Conservation (phyloP, 176 grass and related monocot genomes). For the Sorghum bicolor region DNA sequence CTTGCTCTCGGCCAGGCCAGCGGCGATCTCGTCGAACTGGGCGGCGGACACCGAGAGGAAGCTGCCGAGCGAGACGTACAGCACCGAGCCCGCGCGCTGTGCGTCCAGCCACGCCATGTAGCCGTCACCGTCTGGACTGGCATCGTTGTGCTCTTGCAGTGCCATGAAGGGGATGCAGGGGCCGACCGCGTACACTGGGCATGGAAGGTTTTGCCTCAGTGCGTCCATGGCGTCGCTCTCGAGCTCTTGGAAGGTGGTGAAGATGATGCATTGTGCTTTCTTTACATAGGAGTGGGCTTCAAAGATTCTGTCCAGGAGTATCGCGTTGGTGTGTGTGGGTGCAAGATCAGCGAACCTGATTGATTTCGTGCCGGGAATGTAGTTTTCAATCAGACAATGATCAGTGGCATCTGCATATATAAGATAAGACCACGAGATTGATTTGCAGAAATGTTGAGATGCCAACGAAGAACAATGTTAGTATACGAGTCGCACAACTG, state of each 20-base stretch:
- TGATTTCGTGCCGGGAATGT: conserved; percentile 34
- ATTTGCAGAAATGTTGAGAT: background rate
- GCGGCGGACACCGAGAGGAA: conserved; percentile 36
- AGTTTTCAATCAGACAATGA: conserved; percentile 38
- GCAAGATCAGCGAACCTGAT: conserved; percentile 9
- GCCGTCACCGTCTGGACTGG: background rate
- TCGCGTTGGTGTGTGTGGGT: background rate
- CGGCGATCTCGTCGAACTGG: conserved; percentile 42
- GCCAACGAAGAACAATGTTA: conserved; percentile 6
- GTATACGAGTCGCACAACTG: background rate
- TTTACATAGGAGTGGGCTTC: conserved; percentile 11
- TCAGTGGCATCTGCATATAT: conserved; percentile 28
- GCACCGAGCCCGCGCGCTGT: conserved; percentile 25
- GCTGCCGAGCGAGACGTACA: conserved; percentile 57
- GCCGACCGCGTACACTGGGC: conserved; percentile 19
- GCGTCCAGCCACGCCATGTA: conserved; percentile 37
- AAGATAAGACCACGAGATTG: background rate
- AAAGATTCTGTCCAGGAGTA: background rate
- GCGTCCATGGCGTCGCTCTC: conserved; percentile 15
- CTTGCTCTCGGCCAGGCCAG: conserved; percentile 16
- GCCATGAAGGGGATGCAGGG: conserved; percentile 34
- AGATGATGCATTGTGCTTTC: conserved; percentile 28
- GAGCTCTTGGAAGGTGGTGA: conserved; percentile 43
- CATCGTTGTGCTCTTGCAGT: background rate
- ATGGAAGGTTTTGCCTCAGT: conserved; percentile 4